Evolutionary conservation across 192 early-diverging fungal species (phyloP), one percentile per base, ranked within the genome.

Genomic region (Mortierella alpina): DNA sequence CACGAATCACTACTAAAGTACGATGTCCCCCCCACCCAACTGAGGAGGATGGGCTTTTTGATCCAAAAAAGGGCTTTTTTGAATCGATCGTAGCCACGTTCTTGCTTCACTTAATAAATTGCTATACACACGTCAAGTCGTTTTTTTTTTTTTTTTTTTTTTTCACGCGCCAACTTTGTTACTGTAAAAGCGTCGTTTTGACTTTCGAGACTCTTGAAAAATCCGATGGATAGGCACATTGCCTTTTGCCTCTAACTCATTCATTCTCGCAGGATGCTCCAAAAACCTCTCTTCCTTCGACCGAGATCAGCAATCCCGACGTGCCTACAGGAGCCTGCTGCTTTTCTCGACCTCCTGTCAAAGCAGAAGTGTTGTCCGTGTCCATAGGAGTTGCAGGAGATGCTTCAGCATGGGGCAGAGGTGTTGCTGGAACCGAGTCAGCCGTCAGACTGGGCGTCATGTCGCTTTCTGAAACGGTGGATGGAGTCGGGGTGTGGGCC

Each of bases 261-360:
- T 31, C 31, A 31, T 31, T 31, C 31, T 59, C 40, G 58, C 39
- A 6, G 39, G 39, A 59, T 5, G 40, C 13, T 4, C 39, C 15
- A 48, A 63, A 48, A 8, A 63, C 42, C 15, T 66, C 58, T 13
- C 52, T 57, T 52, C 77, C 77, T 12, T 80, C 65, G 9, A 80
- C 65, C n/a, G 77, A 72, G 17, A 80, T 80, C 22, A 80, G 66
- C 40, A 80, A 45, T 6, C 77, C 77, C 0, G 77, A 56, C 2
- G 65, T 12, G 2, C 15, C 23, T 40, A 60, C 40, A 7, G 42
- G 9, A 10, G 39, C 13, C 0, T 6, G n/a, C 13, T 18, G 11
- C n/a, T 61, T 44, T 18, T 64, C 63, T 31, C 23, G 22, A 13
- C 40, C 10, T 41, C 42, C 58, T 41, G 15, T 41, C 15, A n/a